Evolutionary conservation across 2,329 filamentous ascomycete species (phyloP).

Genomic region (Aspergillus persii): DNA sequence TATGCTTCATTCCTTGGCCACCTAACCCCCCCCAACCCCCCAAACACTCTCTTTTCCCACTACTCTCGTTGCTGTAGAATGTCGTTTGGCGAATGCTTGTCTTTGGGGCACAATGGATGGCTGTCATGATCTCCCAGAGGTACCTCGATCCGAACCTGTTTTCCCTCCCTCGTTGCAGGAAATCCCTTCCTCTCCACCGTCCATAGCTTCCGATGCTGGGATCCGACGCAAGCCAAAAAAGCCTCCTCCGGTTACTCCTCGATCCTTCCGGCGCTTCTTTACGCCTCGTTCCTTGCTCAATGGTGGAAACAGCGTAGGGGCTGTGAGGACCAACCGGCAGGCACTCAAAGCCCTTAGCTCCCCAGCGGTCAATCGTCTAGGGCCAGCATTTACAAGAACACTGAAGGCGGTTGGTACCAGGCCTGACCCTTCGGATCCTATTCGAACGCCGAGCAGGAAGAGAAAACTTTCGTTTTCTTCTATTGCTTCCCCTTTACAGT

Average conservation of each 20-base stretch:
- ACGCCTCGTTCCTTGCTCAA: constrained; percentile 47
- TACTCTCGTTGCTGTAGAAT: constrained; percentile 17
- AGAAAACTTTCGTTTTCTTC: constrained; percentile 47
- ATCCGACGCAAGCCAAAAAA: constrained; percentile 41
- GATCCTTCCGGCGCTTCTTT: constrained; percentile 52
- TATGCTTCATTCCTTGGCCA: constrained; percentile 15
- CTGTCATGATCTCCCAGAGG: constrained; percentile 31
- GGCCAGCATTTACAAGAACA: constrained; percentile 41
- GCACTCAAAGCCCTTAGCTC: constrained; percentile 45
- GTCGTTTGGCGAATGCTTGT: constrained; percentile 18
- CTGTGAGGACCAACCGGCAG: constrained; percentile 43
- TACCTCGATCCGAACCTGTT: constrained; percentile 36
- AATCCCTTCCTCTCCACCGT: constrained; percentile 43
- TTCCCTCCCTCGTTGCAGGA: constrained; percentile 32
- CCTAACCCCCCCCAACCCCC: constrained; percentile 3
- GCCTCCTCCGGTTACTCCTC: constrained; percentile 50
- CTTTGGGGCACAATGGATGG: constrained; percentile 31
- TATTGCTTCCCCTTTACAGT: constrained; percentile 49
- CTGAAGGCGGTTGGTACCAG: constrained; percentile 31
- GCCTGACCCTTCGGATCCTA: constrained; percentile 29
- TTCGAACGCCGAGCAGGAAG: constrained; percentile 44
- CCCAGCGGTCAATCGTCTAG: constrained; percentile 43
- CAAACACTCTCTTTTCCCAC: constrained; percentile 3
- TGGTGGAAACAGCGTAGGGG: constrained; percentile 31
- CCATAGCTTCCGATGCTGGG: constrained; percentile 38